Conservation (phyloP, 805 yeast species). For the Saccharomycopsis selenospora region DNA sequence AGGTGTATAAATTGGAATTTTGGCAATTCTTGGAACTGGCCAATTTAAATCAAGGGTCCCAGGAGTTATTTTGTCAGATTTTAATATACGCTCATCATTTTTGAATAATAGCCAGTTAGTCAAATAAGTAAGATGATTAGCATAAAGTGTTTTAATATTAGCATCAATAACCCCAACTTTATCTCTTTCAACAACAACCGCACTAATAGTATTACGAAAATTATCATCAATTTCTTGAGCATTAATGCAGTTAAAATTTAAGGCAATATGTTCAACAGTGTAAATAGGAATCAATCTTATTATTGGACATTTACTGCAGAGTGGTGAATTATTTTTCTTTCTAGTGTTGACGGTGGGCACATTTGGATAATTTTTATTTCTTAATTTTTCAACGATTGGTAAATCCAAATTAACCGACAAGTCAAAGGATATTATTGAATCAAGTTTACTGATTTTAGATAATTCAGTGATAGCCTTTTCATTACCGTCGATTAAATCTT, state of each 20-base stretch:
- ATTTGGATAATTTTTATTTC: conserved; percentile 22
- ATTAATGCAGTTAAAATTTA: conserved; percentile 34
- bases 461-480: conserved; percentile 24
- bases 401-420: conserved; percentile 42
- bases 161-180: conserved; percentile 78
- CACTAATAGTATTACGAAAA: conserved; percentile 66
- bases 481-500: conserved; percentile 23
- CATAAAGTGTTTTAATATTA: conserved; percentile 67
- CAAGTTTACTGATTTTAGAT: conserved; percentile 26
- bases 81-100: conserved; percentile 12
- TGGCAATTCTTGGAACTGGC: conserved; percentile 73
- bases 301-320: conserved; percentile 33
- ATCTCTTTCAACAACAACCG: conserved; percentile 75
- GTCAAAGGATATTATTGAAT: conserved; percentile 58
- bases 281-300: conserved; percentile 68
- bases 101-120: conserved; percentile 47
- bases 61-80: conserved; percentile 9
- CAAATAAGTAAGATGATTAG: conserved; percentile 56
- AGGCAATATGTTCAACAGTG: conserved; percentile 75
- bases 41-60: conserved; percentile 33
- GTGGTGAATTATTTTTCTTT: conserved; percentile 28
- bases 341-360: too few relatives aligned
- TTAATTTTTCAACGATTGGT: conserved; percentile 29
- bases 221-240: conserved; percentile 28
- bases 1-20: conserved; percentile 54